Evolutionary conservation across 768 basidiomycete species (phyloP).

Genomic region (Boletus barrowsii): DNA sequence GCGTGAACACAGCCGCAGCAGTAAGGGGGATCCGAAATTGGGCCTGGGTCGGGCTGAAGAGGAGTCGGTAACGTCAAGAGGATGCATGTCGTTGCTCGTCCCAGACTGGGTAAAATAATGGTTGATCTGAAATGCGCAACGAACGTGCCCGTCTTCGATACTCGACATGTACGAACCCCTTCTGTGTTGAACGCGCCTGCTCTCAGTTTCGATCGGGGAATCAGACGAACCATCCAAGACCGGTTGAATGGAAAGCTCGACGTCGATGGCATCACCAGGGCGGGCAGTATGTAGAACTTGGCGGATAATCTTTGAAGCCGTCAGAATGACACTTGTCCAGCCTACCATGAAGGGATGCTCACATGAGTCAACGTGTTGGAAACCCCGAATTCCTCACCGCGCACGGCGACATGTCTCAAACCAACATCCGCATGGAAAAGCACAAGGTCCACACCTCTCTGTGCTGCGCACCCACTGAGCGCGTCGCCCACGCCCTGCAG

Average conservation of each 20-base stretch:
- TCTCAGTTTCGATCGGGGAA: constrained; percentile 25
- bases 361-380: constrained; percentile 83
- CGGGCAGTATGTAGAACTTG: constrained; percentile 73
- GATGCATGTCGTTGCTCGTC: constrained; percentile 5
- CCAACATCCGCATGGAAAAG: constrained; percentile 87
- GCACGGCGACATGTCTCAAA: constrained; percentile 82
- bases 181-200: constrained; percentile 19
- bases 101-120: constrained; percentile 42
- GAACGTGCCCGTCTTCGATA: constrained; percentile 39
- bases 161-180: constrained; percentile 25
- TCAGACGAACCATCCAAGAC: constrained; percentile 24
- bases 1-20: constrained; percentile 59
- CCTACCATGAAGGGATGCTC: constrained; percentile 34
- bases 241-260: constrained; percentile 66
- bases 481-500: constrained; percentile 88
- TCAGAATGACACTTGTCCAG: constrained; percentile 14
- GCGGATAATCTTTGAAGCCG: constrained; percentile 62
- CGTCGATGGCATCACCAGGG: constrained; percentile 77
- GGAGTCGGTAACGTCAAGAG: constrained; percentile 9
- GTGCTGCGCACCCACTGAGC: constrained; percentile 77
- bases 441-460: constrained; percentile 85
- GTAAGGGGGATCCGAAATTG: constrained; percentile 48
- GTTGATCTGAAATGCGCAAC: constrained; percentile 57
- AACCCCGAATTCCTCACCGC: constrained; percentile 81
- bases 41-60: constrained; percentile 32